These are phyloP conservation scores for Sporothrix globosa DNA, from an alignment of 2,329 filamentous ascomycete genomes.

Conservation along the genomic window DNA sequence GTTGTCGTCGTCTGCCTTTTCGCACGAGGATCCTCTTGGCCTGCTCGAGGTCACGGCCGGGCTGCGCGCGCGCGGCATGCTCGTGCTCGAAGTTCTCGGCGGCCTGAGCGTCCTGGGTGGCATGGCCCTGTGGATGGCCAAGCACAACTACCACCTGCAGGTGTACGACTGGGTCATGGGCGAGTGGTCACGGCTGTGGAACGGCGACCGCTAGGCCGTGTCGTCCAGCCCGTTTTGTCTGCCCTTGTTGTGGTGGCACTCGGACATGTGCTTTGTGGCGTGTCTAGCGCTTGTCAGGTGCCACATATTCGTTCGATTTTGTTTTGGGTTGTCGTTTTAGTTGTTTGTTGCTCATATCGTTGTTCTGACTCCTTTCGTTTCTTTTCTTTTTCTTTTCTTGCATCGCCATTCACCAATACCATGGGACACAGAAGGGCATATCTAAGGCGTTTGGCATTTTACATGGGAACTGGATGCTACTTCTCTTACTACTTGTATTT, in stretches of 20 bases:
- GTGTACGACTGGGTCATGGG: slow-evolving; percentile 39
- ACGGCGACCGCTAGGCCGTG: slow-evolving; percentile 35
- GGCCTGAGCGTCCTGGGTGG: slow-evolving; percentile 75
- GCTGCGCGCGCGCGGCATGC: slow-evolving; percentile 65
- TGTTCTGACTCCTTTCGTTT: background rate
- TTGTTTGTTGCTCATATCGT: background rate
- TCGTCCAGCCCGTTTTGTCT: background rate
- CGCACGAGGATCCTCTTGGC: slow-evolving; percentile 75
- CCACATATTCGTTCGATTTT: background rate
- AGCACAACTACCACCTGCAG: slow-evolving; percentile 40
- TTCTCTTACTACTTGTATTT: slow-evolving; percentile 1
- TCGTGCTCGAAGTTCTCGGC: slow-evolving; percentile 73
- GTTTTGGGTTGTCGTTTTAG: background rate
- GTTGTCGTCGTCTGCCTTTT: slow-evolving; percentile 42
- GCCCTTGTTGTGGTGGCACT: background rate
- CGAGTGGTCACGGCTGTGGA: slow-evolving; percentile 42
- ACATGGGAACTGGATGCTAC: background rate
- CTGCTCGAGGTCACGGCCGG: slow-evolving; percentile 70
- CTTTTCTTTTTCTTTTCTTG: slow-evolving; percentile 1
- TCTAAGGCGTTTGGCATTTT: slow-evolving; percentile 17
- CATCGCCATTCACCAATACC: slow-evolving; percentile 24
- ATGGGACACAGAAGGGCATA: slow-evolving; percentile 23
- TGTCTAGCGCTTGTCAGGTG: background rate
- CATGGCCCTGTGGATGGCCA: slow-evolving; percentile 63
- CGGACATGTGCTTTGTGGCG: background rate